A percentile compares a stretch with the other conserved stretches of the same genome.
Conservation (phyloP, 345 rosid species). For the Acer campestre region DNA sequence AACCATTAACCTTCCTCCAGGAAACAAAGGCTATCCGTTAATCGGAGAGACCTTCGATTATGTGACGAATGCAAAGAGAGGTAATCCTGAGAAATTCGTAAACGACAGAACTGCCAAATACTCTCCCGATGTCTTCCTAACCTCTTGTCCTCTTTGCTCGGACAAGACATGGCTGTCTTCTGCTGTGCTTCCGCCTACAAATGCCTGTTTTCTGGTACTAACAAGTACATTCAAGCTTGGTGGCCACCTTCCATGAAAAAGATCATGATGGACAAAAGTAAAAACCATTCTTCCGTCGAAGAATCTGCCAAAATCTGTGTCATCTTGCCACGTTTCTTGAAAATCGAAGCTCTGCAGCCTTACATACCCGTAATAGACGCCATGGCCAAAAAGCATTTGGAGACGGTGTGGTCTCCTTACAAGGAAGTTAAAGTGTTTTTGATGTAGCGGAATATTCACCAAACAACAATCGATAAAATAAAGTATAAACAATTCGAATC, state of each 20-base stretch:
- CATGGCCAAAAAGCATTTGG: constrained; percentile 34
- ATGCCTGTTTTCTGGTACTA: constrained; percentile 34
- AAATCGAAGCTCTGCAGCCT: constrained; percentile 28
- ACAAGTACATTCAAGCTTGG: constrained; percentile 35
- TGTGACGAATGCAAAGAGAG: constrained; percentile 16
- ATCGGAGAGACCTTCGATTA: constrained; percentile 25
- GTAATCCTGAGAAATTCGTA: constrained; percentile 28
- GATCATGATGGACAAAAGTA: constrained; percentile 18
- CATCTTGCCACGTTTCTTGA: constrained; percentile 28
- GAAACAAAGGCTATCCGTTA: constrained; percentile 27
- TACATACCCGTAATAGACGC: constrained; percentile 34
- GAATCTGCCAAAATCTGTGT: constrained; percentile 18
- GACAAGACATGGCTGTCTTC: constrained; percentile 32
- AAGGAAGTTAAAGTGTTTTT: constrained; percentile 29
- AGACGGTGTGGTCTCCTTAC: constrained; percentile 24
- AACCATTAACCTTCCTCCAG: constrained; percentile 22
- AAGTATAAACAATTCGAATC: too few species aligned
- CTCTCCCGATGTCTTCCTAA: constrained; percentile 32
- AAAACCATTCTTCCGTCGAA: constrained; percentile 13
- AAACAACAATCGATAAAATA: too few species aligned
- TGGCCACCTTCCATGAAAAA: constrained; percentile 35
- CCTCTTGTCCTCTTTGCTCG: constrained; percentile 23
- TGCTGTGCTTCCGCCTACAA: constrained; percentile 35
- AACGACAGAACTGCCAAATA: constrained; percentile 28
- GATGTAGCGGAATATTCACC: too few species aligned